phyloP scores from a whole-genome alignment of 2,329 filamentous ascomycete species.

The Westerdykella aurantiaca region DNA sequence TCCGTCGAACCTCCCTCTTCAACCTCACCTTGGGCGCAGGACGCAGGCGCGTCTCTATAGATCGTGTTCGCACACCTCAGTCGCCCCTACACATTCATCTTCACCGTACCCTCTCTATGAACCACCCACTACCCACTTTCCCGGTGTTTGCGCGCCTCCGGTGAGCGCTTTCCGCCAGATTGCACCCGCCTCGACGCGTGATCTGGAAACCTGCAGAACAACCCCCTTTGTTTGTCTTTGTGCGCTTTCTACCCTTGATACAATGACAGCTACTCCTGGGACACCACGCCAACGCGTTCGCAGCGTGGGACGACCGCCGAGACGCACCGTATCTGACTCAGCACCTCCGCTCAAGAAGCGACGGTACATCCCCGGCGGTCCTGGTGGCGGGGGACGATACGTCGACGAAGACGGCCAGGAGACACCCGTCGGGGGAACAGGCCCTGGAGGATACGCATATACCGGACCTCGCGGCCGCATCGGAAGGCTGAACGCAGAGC shows the following conservation, averaged over 20 bases:
- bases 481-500: constrained; percentile 46
- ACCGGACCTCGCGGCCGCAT: constrained; percentile 50
- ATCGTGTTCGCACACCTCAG: constrained; percentile 8
- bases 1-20: constrained; percentile 5
- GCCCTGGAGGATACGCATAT: constrained; percentile 47
- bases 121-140: constrained; percentile 11
- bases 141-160: constrained; percentile 25
- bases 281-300: constrained; percentile 35
- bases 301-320: constrained; percentile 28
- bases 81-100: constrained; percentile 5
- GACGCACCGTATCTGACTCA: constrained; percentile 33
- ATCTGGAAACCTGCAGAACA: constrained; percentile 14
- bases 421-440: constrained; percentile 49
- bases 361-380: constrained; percentile 76
- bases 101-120: constrained; percentile 17
- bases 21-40: constrained; percentile 3
- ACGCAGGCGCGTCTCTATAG: constrained; percentile 10
- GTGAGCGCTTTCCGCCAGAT: constrained; percentile 15
- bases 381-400: constrained; percentile 79
- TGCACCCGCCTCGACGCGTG: constrained; percentile 25
- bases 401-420: constrained; percentile 65
- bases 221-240: constrained; percentile 17
- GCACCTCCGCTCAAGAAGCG: constrained; percentile 43
- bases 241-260: constrained; percentile 14
- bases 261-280: constrained; percentile 32